These are phyloP conservation scores for Micromonas pusilla DNA, from an alignment of 139 green algal genomes.

Conservation along the genomic window DNA sequence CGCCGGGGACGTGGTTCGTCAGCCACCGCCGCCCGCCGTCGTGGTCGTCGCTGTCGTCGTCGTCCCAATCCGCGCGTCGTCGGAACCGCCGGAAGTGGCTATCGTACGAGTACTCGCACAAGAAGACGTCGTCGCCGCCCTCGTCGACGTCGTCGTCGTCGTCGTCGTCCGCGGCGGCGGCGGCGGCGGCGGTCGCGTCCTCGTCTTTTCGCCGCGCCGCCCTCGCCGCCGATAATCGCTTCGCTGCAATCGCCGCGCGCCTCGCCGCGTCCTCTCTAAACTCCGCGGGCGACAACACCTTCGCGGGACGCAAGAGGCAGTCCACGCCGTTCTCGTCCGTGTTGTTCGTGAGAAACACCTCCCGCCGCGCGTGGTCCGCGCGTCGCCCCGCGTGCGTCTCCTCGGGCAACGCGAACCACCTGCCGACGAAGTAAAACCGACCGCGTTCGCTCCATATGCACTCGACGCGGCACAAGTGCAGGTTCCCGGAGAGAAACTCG, in stretches of 20 bases:
- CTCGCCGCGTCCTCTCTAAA: conserved; percentile 1
- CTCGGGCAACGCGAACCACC: conserved; percentile 55
- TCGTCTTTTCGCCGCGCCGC: neutral
- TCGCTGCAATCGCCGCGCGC: neutral
- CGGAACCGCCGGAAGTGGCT: conserved; percentile 32
- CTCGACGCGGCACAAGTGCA: conserved; percentile 40
- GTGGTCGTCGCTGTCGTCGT: conserved; percentile 22
- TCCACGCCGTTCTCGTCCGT: conserved; percentile 43
- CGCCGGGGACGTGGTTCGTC: neutral
- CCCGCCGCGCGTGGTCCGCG: conserved; percentile 63
- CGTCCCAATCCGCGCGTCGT: conserved; percentile 29
- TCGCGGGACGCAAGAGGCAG: neutral
- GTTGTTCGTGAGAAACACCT: conserved; percentile 49
- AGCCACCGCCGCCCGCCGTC: neutral
- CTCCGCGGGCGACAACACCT: neutral
- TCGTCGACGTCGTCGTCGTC: too few relatives aligned
- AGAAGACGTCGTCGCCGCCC: conserved; percentile 65
- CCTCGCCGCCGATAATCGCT: neutral
- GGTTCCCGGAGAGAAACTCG: conserved; percentile 45
- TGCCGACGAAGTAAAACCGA: conserved; percentile 13
- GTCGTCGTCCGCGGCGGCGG: neutral
- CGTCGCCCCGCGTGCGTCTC: conserved; percentile 76
- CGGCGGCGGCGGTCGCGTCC: neutral
- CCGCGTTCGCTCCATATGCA: conserved; percentile 38
- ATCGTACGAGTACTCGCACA: conserved; percentile 75